These are phyloP conservation scores for Hymenoscyphus salicellus DNA, from an alignment of 2,329 filamentous ascomycete species.

Conservation along the genomic window DNA sequence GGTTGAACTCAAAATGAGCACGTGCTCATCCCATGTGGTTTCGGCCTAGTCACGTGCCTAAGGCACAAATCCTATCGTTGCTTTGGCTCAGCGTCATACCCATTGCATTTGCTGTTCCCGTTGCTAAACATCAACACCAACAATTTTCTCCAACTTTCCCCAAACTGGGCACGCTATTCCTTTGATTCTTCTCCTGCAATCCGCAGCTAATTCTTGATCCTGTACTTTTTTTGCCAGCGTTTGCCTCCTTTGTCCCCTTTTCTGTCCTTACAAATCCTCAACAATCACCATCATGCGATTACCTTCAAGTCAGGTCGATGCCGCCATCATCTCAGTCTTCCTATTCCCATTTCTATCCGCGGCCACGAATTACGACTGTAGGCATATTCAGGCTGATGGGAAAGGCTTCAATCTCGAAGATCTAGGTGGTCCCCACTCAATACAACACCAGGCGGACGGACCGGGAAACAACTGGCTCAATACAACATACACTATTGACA, in stretches of 20 bases:
- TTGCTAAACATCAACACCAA: neutral
- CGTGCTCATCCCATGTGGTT: neutral
- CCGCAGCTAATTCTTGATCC: neutral
- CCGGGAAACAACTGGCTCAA: conserved; percentile 55
- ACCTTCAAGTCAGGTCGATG: conserved; percentile 25
- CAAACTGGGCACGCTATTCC: neutral
- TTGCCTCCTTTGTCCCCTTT: neutral
- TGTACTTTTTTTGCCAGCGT: neutral
- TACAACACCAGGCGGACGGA: conserved; percentile 53
- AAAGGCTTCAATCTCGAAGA: conserved; percentile 62
- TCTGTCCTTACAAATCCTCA: conserved; percentile 8
- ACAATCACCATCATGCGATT: conserved; percentile 27
- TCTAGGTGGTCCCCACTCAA: conserved; percentile 65
- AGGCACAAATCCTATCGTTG: neutral
- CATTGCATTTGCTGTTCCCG: neutral
- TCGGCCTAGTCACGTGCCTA: neutral
- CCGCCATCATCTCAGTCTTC: conserved; percentile 29
- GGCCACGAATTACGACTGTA: conserved; percentile 56
- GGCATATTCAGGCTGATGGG: conserved; percentile 56
- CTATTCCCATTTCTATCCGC: conserved; percentile 31
- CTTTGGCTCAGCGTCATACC: neutral
- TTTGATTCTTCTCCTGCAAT: neutral
- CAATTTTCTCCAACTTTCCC: neutral
- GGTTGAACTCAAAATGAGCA: neutral
- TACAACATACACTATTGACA: conserved; percentile 77